A percentile compares a stretch with the other conserved stretches of the same genome.
These are phyloP conservation scores for Colletotrichum euphorbiae DNA, from an alignment of 2,329 filamentous ascomycete species.

Conservation along the genomic window DNA sequence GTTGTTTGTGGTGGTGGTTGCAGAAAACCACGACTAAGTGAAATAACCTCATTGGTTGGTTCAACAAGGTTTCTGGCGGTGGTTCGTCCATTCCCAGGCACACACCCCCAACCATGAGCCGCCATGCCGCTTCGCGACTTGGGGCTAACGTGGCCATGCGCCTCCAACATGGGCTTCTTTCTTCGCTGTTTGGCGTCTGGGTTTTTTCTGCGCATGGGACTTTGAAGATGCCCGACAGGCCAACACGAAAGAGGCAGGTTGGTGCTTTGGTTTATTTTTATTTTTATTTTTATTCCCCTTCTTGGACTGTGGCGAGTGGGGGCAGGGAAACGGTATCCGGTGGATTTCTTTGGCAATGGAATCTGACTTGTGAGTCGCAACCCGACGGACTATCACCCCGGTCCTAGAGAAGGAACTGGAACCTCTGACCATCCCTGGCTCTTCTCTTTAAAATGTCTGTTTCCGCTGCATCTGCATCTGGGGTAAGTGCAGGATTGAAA, in stretches of 20 bases:
- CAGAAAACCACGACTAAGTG: constrained; percentile 26
- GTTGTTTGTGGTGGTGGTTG: neutral
- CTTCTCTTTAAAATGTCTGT: neutral
- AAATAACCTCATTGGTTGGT: constrained; percentile 32
- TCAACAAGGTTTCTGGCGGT: neutral
- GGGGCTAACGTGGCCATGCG: neutral
- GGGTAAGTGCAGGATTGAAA: constrained; percentile 2
- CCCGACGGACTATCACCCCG: constrained; percentile 2
- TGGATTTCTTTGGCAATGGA: neutral
- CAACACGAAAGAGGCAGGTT: neutral
- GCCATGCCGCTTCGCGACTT: neutral
- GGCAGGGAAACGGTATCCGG: constrained; percentile 1
- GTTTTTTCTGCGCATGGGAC: neutral
- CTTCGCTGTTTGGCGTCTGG: neutral
- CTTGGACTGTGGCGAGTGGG: neutral
- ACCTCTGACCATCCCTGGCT: neutral
- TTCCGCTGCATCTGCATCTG: neutral
- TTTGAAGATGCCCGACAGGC: constrained; percentile 16
- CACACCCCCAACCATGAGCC: neutral
- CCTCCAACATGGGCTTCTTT: constrained; percentile 1
- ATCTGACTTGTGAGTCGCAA: neutral
- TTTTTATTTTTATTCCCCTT: neutral
- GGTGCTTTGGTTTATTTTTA: neutral
- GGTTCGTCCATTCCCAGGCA: too few species aligned
- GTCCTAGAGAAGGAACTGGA: constrained; percentile 29